Evolutionary conservation across 2,329 filamentous ascomycete species (phyloP).

Genomic region (Penicillium sp.): DNA sequence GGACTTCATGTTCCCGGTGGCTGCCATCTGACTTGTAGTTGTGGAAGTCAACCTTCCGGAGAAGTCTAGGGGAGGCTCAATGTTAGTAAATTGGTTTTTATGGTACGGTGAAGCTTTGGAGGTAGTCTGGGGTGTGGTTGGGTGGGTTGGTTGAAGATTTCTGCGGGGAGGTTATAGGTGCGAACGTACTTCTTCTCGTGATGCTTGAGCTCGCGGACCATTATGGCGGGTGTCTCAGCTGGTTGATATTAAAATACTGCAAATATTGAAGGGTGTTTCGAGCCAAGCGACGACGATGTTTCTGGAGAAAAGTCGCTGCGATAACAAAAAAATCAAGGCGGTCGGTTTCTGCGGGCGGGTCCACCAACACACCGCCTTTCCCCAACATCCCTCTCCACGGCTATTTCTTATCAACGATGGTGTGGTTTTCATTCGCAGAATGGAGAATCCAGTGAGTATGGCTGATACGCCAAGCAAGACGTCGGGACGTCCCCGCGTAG

Average conservation of each 20-base stretch:
- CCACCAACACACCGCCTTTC: background rate
- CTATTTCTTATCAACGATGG: background rate
- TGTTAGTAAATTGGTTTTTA: constrained; percentile 1
- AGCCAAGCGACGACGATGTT: background rate
- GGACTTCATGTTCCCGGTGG: constrained; percentile 78
- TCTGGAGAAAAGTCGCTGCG: constrained; percentile 15
- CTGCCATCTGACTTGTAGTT: constrained; percentile 85
- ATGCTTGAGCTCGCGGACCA: constrained; percentile 95
- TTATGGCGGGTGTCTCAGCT: constrained; percentile 43
- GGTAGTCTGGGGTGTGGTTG: background rate
- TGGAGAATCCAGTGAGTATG: background rate
- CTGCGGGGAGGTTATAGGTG: background rate
- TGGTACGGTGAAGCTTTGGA: background rate
- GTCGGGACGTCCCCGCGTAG: constrained; percentile 1
- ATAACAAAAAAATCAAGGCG: constrained; percentile 28
- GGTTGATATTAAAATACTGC: background rate
- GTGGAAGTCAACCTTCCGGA: constrained; percentile 89
- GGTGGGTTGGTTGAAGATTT: background rate
- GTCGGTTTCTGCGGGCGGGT: constrained; percentile 17
- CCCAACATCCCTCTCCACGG: background rate
- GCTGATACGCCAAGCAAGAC: background rate
- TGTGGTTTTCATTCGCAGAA: background rate
- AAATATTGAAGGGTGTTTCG: background rate
- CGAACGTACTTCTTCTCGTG: constrained; percentile 76
- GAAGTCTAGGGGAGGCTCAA: constrained; percentile 52